Conservation (phyloP, 371 early-diverging fungal genomes). For the Cokeromyces recurvatus region DNA sequence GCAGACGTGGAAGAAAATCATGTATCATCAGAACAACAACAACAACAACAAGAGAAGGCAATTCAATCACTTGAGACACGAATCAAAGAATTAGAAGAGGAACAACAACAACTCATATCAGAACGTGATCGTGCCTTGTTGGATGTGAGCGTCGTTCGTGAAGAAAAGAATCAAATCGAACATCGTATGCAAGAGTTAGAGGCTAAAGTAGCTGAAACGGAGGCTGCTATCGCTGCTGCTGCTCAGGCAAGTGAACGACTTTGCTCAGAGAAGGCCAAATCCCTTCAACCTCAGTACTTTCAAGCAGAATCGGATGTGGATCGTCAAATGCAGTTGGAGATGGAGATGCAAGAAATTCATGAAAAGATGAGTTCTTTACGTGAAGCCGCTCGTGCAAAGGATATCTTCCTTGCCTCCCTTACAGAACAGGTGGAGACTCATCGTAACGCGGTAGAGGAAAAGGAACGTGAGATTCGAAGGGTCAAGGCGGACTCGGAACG, state of each 20-base stretch:
- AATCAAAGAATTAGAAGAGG: slow-evolving; percentile 52
- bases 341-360: slow-evolving; percentile 49
- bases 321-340: slow-evolving; percentile 42
- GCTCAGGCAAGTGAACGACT: slow-evolving; percentile 21
- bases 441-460: slow-evolving; percentile 44
- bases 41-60: slow-evolving; percentile 10
- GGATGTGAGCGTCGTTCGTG: slow-evolving; percentile 50
- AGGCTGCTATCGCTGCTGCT: slow-evolving; percentile 38
- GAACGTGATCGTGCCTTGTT: slow-evolving; percentile 55
- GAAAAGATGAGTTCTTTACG: slow-evolving; percentile 42
- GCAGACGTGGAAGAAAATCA: slow-evolving; percentile 31
- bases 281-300: slow-evolving; percentile 21
- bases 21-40: slow-evolving; percentile 19
- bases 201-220: slow-evolving; percentile 43
- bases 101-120: slow-evolving; percentile 51
- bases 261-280: slow-evolving; percentile 4
- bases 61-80: slow-evolving; percentile 29
- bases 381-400: slow-evolving; percentile 48
- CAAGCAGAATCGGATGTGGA: slow-evolving; percentile 17
- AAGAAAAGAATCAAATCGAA: slow-evolving; percentile 41
- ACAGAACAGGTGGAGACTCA: slow-evolving; percentile 44
- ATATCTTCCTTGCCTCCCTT: slow-evolving; percentile 40
- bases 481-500: slow-evolving; percentile 38
- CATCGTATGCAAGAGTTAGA: slow-evolving; percentile 34
- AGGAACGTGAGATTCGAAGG: slow-evolving; percentile 44